Evolutionary conservation across 2,329 filamentous ascomycete species (phyloP).

Genomic region (Verticillium nubilum): DNA sequence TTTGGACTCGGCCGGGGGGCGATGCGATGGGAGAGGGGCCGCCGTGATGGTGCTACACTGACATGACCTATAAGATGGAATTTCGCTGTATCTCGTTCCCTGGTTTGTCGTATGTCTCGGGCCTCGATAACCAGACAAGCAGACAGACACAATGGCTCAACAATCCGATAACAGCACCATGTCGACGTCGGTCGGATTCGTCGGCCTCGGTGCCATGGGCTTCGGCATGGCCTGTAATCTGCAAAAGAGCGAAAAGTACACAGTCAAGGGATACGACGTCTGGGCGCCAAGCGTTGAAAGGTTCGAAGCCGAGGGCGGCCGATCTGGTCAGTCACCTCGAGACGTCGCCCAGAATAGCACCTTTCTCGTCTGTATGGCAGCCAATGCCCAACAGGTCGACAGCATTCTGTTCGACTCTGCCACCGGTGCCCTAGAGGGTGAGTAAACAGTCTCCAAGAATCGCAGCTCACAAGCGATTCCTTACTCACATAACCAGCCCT

Average conservation of each 20-base stretch:
- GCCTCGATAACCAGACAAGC: neutral
- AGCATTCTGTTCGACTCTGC: conserved; percentile 56
- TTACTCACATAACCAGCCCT: conserved; percentile 4
- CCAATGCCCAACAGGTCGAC: conserved; percentile 64
- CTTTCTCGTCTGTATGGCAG: conserved; percentile 71
- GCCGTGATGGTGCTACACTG: neutral
- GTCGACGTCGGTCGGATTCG: conserved; percentile 13
- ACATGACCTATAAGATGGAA: neutral
- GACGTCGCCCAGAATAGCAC: conserved; percentile 33
- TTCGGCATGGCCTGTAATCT: conserved; percentile 77
- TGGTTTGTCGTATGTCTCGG: neutral
- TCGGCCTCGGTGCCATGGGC: conserved; percentile 74
- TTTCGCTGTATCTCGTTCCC: neutral
- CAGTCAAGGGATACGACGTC: conserved; percentile 29
- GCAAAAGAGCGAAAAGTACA: conserved; percentile 55
- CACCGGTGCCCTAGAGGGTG: conserved; percentile 35
- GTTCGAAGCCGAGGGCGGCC: conserved; percentile 19
- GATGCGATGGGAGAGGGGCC: neutral
- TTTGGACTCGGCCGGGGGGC: neutral
- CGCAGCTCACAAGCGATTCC: conserved; percentile 56
- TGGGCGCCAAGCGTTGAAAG: conserved; percentile 21
- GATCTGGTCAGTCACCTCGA: conserved; percentile 17
- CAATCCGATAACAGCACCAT: conserved; percentile 7
- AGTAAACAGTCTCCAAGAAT: too few species aligned
- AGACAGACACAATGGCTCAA: conserved; percentile 1